Conservation (phyloP, 331 rosid genomes). For the Malus hybrid region DNA sequence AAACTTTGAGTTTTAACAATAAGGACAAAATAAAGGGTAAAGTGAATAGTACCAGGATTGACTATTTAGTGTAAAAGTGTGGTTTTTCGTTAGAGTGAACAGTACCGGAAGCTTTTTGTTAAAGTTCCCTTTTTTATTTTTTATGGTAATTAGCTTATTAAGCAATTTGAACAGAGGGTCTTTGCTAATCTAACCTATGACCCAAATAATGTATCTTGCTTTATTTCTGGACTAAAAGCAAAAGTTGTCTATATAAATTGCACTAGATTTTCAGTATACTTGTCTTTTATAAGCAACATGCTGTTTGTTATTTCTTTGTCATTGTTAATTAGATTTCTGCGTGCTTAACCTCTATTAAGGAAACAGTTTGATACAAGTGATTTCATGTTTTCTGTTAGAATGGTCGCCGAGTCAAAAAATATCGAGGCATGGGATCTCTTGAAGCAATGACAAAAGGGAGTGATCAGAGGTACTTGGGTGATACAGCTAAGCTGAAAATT, state of each 20-base stretch:
- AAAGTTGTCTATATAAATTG: no score
- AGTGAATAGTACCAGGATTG: no score
- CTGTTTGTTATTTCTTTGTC: background rate
- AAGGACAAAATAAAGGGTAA: no score
- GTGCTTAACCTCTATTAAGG: background rate
- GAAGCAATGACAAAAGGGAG: slow-evolving; percentile 99
- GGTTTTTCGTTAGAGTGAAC: no score
- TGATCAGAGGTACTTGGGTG: slow-evolving; percentile 81
- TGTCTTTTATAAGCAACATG: background rate
- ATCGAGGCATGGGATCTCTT: slow-evolving; percentile 94
- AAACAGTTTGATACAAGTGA: background rate
- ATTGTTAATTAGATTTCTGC: background rate
- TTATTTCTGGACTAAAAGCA: no score
- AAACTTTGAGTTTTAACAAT: no score
- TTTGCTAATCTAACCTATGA: no score
- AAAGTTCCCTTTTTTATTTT: no score
- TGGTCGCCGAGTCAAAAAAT: slow-evolving; percentile 66
- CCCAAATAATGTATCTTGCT: no score
- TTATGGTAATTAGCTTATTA: background rate
- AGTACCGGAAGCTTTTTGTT: no score
- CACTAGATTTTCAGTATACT: background rate
- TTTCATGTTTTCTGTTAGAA: slow-evolving; percentile 36
- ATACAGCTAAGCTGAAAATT: slow-evolving; percentile 75
- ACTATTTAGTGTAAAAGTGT: no score
- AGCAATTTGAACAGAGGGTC: no score